phyloP scores from a whole-genome alignment of 1,284 basidiomycete species.

The Inonotus obliquus region DNA sequence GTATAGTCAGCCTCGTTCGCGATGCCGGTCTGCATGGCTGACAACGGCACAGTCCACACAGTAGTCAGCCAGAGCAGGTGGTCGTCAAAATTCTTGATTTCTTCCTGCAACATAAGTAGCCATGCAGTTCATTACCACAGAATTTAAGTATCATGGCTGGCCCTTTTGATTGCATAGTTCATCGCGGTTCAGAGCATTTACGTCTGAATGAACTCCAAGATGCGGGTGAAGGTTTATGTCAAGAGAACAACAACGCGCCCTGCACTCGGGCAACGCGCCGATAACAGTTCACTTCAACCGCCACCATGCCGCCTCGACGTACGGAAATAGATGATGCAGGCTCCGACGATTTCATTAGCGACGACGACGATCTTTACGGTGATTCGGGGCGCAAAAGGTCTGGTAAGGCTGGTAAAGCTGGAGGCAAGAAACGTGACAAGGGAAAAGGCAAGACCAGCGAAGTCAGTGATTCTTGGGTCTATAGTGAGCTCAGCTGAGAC shows the following conservation, averaged over 20 bases:
- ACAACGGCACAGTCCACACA: neutral
- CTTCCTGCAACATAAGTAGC: too few relatives aligned
- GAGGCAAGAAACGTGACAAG: conserved; percentile 42
- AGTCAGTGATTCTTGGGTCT: too few relatives aligned
- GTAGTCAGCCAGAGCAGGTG: neutral
- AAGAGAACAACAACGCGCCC: too few relatives aligned
- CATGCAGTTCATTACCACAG: too few relatives aligned
- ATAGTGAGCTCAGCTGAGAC: too few relatives aligned
- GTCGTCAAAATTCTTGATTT: neutral
- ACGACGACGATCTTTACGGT: conserved; percentile 37
- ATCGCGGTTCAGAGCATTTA: too few relatives aligned
- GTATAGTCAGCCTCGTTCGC: neutral
- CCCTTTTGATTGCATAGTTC: too few relatives aligned
- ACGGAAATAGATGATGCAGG: conserved; percentile 48
- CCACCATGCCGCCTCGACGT: conserved; percentile 20
- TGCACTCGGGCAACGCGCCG: too few relatives aligned
- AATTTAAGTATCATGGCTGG: too few relatives aligned
- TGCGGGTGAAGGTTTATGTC: too few relatives aligned
- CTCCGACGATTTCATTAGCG: conserved; percentile 40
- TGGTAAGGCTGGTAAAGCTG: conserved; percentile 34
- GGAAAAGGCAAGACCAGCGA: conserved; percentile 50
- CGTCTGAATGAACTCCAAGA: too few relatives aligned
- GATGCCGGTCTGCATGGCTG: neutral
- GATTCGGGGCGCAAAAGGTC: conserved; percentile 41
- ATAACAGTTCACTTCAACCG: neutral